Percentiles rank a stretch among this genome's conserved stretches.
phyloP scores from a whole-genome alignment of 495 filamentous ascomycete genomes.

The Aspergillus asperescens region DNA sequence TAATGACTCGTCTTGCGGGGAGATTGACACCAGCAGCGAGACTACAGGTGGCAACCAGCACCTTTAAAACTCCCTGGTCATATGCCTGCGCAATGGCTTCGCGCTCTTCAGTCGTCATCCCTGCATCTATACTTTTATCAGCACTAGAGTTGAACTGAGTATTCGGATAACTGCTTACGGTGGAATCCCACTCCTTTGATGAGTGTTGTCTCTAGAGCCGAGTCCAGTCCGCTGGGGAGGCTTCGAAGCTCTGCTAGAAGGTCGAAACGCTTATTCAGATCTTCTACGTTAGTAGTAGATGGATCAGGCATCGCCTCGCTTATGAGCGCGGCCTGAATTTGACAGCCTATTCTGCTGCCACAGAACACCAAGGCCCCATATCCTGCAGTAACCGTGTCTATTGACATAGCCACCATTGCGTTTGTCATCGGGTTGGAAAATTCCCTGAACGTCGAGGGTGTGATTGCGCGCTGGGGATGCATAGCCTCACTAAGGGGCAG shows the following conservation, averaged over 20 bases:
- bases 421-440: conserved; percentile 61
- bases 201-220: conserved; percentile 59
- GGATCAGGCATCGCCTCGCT: conserved; percentile 54
- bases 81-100: conserved; percentile 71
- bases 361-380: conserved; percentile 76
- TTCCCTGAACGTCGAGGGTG: conserved; percentile 52
- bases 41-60: conserved; percentile 76
- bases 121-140: conserved; percentile 49
- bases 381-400: conserved; percentile 60
- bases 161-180: conserved; percentile 38
- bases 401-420: conserved; percentile 62
- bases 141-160: background rate
- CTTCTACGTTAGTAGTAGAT: conserved; percentile 37
- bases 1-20: conserved; percentile 69
- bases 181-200: conserved; percentile 70
- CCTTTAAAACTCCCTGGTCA: conserved; percentile 61
- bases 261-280: conserved; percentile 57
- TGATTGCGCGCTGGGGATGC: conserved; percentile 46
- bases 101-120: conserved; percentile 74
- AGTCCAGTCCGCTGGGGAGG: conserved; percentile 62
- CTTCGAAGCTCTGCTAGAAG: conserved; percentile 64
- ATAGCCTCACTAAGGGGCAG: conserved; percentile 30
- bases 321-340: conserved; percentile 58
- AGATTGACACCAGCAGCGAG: conserved; percentile 83
- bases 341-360: conserved; percentile 60